These are phyloP conservation scores for Celoporthe dispersa DNA, from an alignment of 2,329 filamentous ascomycete genomes.

Conservation along the genomic window DNA sequence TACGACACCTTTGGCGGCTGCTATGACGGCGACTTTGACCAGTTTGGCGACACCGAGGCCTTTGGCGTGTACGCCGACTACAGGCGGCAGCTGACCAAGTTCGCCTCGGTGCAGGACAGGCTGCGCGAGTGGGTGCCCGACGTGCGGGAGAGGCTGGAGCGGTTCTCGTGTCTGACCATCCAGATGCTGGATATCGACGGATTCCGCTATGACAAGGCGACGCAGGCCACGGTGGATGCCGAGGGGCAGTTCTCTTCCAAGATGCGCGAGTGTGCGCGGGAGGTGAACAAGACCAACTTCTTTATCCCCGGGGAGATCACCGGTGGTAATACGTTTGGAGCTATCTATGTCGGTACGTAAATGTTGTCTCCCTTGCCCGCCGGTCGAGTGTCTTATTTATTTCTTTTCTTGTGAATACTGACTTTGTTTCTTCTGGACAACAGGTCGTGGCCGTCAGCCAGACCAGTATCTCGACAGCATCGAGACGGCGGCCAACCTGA, in stretches of 20 bases:
- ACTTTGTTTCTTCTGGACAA: background rate
- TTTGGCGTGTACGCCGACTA: slow-evolving; percentile 67
- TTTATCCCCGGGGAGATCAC: slow-evolving; percentile 68
- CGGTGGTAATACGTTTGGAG: slow-evolving; percentile 62
- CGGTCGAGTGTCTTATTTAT: too few species aligned
- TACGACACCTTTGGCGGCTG: slow-evolving; percentile 55
- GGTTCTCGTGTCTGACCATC: slow-evolving; percentile 66
- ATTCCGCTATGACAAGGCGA: slow-evolving; percentile 68
- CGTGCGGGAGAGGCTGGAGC: slow-evolving; percentile 60
- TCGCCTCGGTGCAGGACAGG: slow-evolving; percentile 68
- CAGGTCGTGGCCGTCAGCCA: slow-evolving; percentile 55
- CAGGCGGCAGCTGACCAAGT: slow-evolving; percentile 67
- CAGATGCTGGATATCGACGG: slow-evolving; percentile 66
- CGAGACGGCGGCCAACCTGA: slow-evolving; percentile 30
- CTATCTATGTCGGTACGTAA: slow-evolving; percentile 57
- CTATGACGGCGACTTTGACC: slow-evolving; percentile 45
- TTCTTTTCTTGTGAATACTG: background rate
- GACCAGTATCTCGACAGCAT: slow-evolving; percentile 30
- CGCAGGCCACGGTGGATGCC: slow-evolving; percentile 62
- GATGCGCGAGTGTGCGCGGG: slow-evolving; percentile 59
- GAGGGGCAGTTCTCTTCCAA: slow-evolving; percentile 59
- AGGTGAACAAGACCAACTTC: slow-evolving; percentile 64
- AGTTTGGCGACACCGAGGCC: slow-evolving; percentile 65
- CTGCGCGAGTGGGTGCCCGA: slow-evolving; percentile 65
- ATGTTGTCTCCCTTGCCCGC: too few species aligned